Base-by-base conservation (phyloP, 345 rosid species). In the Eucalyptus leucophloia region DNA sequence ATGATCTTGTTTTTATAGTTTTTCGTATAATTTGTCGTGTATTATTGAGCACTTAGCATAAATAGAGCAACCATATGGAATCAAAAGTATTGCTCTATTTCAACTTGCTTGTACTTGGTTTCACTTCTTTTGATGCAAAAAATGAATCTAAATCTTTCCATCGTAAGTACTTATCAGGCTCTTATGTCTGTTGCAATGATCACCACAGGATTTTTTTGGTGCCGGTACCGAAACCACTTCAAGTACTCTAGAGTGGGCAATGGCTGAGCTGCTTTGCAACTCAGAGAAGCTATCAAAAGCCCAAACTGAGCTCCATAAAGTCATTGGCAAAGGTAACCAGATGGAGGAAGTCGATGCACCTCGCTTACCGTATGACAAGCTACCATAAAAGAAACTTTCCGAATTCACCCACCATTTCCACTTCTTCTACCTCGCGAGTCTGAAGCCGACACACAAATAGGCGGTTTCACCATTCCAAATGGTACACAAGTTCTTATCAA, bases 181-280 rank as follows among this genome's bases (percentile, higher is more conserved):
- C 58, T 53, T 19, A 53, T 53, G 4, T 53, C 58, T 53, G 58
- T 53, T 53, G 58, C 58, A 53, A 53, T 53, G 58, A 53, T 81
- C 18, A 81, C 86, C 3, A 53, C 90, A 94, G 94, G 93, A 60
- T 86, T 83, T 95, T 40, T 93, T 95, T 45, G 91, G 9, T 26
- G 93, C 93, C 1, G 95, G 95, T 16, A 88, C 94, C 7, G 94
- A 95, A n/a, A 92, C 94, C 86, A 93, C 93, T 45, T 90, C 94
- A 13, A 91, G 40, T 91, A 92, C 53, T 49, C 50, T 49, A 94
- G 50, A 94, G 60, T 94, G 95, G 95, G 95, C 95, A 86, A 89
- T 94, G 95, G 86, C 93, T 7, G 96, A 95, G 86, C 49, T 94
- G 17, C 92, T 94, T 87, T 32, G 7, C 24, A 89, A 90, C 40